These are phyloP conservation scores for Kwoniella dendrophila DNA, from an alignment of 768 basidiomycete genomes.

Conservation along the genomic window DNA sequence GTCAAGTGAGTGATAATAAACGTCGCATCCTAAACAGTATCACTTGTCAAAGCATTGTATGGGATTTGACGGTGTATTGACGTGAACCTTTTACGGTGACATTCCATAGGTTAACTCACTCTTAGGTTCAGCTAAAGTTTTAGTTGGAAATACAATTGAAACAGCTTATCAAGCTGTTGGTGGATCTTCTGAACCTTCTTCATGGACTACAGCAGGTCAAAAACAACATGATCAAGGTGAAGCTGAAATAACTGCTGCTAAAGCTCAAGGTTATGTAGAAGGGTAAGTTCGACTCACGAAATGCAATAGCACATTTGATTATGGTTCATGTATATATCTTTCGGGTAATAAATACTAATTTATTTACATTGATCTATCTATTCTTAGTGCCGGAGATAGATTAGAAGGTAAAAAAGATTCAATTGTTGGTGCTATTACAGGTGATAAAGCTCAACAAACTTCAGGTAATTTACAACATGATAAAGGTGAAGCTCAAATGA, in stretches of 20 bases:
- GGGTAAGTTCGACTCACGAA: constrained; percentile 38
- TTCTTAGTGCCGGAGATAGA: constrained; percentile 45
- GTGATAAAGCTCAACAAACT: constrained; percentile 52
- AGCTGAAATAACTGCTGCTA: constrained; percentile 55
- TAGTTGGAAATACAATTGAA: constrained; percentile 48
- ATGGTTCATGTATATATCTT: not conserved
- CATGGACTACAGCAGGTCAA: constrained; percentile 51
- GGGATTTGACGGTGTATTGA: not conserved
- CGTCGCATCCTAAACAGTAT: constrained; percentile 35
- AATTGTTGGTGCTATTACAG: constrained; percentile 53
- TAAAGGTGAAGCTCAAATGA: constrained; percentile 42
- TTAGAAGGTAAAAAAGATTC: constrained; percentile 54
- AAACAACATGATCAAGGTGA: constrained; percentile 54
- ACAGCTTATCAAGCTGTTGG: constrained; percentile 48
- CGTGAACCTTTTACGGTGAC: not conserved
- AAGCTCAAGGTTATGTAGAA: constrained; percentile 54
- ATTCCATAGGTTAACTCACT: constrained; percentile 50
- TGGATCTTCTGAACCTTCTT: constrained; percentile 49
- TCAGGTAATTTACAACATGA: constrained; percentile 48
- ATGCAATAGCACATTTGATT: too few species aligned
- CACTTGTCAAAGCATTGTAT: too few species aligned
- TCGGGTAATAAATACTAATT: not conserved
- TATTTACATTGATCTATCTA: constrained; percentile 2
- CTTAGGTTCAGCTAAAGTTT: constrained; percentile 51
- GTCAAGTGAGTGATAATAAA: constrained; percentile 50